Base-by-base conservation (phyloP, 306 rosid species). In the Senna tora region DNA sequence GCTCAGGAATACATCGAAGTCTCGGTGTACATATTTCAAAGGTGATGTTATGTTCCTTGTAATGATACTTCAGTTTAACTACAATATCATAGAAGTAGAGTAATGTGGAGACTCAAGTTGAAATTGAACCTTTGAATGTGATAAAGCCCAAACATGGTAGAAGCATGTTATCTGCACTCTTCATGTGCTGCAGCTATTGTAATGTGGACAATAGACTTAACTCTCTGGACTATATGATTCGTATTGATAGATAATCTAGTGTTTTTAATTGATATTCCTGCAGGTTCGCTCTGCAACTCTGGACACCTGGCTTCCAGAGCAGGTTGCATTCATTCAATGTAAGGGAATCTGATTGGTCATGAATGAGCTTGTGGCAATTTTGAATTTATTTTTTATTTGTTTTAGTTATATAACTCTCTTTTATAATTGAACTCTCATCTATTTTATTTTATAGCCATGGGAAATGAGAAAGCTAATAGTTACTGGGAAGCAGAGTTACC, bases 301-400 rank as follows among this genome's bases (percentile, higher is more conserved):
- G 47, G 99, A 95, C 81, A 95, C 99, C 63, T 95, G 99, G 99
- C 96, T 91, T 60, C 99, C 99, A 5, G 99, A 95, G 78, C 99
- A 95, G 84, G 96, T 95, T 86, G 88, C 96, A 33, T 95, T 88
- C 78, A 91, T 89, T 74, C 99, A 91, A 51, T 89, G 99, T 95
- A 88, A 82, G 96, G 45, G 64, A 60, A 22, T 72, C 53, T 72
- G 33, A 55, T 39, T 30, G 16, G 41, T 39, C 67, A 32, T 17
- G 10, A 51, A 43, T 34, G 13, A 55, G 52, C 63, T 80, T 54
- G 19, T 52, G 16, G 52, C 53, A 69, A 54, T 66, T 38, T 65
- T 19, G 66, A 77, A 56, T 64, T 73, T 58, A n/a, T 75, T 16
- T 67, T 67, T 38, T n/a, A 43, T 59, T 57, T 67, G 34, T 36